Base-by-base conservation (phyloP, 257 asterid genomes). In the Nicotiana paniculata region DNA sequence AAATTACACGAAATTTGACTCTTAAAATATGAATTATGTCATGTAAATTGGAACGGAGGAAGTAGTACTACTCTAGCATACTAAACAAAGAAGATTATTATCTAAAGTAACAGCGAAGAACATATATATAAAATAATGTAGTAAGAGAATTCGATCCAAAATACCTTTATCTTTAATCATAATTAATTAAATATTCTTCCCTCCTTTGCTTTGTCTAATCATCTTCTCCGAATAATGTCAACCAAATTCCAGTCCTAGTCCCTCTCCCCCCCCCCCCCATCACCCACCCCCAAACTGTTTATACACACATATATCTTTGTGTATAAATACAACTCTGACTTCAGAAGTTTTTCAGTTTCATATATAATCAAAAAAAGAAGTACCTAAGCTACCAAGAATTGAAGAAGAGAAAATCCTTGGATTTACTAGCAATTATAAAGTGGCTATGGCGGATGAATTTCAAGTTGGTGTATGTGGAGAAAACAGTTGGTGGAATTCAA, bases 391-490 rank as follows among this genome's bases (percentile, higher is more conserved):
- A 10, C 6, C 35, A 69, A 67, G 51, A 43, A 43, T 43, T 43
- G 48, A 32, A 75, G 70, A 77, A 28, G 21, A 54, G 77, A 18
- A 84, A 78, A 43, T 43, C 48, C 7, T 43, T 43, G 48, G 55
- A 53, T 17, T 30, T 62, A 33, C 21, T 24, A 57, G 39, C 24
- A 37, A 76, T 6, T 35, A 28, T 30, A 51, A 66, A 58, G 48
- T 53, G 28, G 72, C 62, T 81, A 89, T 94, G 97, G 91, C 88
- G 9, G 97, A 91, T 77, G 95, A 92, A 43, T 57, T 79, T 65
- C 86, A 86, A 79, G 93, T 87, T 0, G 96, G 87, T 11, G 88
- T 90, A 16, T 89, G 89, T 66, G 93, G 95, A 48, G 93, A 89
- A 39, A 87, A 1, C 48, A 43, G 82, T 6, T 58, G 77, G 79